Conservation (phyloP, 805 yeast genomes). For the Candida bentonensis region DNA sequence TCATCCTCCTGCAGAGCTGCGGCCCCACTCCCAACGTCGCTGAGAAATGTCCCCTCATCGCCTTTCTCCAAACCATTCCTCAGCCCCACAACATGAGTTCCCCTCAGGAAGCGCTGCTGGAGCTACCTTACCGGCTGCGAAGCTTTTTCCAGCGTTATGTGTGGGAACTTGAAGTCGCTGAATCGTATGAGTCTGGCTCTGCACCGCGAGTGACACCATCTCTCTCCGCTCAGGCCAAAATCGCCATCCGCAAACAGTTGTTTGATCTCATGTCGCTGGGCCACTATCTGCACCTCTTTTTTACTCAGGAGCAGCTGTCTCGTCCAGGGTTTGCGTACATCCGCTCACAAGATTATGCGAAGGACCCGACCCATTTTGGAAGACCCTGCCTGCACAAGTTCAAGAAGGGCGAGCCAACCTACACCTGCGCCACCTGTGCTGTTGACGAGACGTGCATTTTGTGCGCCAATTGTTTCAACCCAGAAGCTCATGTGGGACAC, state of each 20-base stretch:
- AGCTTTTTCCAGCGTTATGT: no score
- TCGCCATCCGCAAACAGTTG: slow-evolving; percentile 9
- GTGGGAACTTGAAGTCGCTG: no score
- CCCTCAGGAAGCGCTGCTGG: no score
- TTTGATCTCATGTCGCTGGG: background rate
- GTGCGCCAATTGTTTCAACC: slow-evolving; percentile 63
- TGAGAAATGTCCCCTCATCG: no score
- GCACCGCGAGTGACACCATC: no score
- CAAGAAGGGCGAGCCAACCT: slow-evolving; percentile 67
- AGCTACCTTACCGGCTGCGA: no score
- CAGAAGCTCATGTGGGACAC: slow-evolving; percentile 59
- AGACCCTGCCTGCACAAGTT: slow-evolving; percentile 66
- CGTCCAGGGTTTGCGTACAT: slow-evolving; percentile 15
- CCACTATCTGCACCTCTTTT: slow-evolving; percentile 3
- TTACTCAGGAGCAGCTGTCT: slow-evolving; percentile 8
- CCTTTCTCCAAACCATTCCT: no score
- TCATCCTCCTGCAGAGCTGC: no score
- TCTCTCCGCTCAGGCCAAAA: no score
- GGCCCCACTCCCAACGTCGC: no score
- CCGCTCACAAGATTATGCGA: slow-evolving; percentile 6
- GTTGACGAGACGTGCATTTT: slow-evolving; percentile 74
- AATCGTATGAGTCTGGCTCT: no score
- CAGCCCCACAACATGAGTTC: no score
- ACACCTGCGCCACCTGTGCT: slow-evolving; percentile 62
- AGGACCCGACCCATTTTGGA: slow-evolving; percentile 34